Evolutionary conservation across 306 rosid species (phyloP), one percentile per base, ranked within the genome.

Genomic region (Prinsepia uniflora): DNA sequence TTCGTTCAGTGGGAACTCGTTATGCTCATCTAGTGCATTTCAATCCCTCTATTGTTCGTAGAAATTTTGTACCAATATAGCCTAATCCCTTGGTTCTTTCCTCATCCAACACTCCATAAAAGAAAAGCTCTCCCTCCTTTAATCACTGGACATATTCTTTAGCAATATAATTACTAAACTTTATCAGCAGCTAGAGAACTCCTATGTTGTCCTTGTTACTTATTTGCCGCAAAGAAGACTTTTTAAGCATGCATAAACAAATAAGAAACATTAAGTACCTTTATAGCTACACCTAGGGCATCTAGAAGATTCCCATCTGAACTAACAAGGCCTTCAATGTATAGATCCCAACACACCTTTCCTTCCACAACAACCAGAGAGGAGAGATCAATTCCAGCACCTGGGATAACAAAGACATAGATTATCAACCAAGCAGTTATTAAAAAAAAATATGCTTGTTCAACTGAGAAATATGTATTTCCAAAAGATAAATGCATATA

Each of bases 331-430:
- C 96, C 92, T 20, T 90, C 98, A 53, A 90, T 81, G 75, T 93
- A 93, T 70, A 93, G 93, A 77, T 88, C 92, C 98, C 98, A 90
- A 84, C 98, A 93, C 46, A 88, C 74, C 83, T 93, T 93, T 58
- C 98, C 93, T 55, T 86, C 93, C 53, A 84, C 85, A 18, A 90
- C 86, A 44, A 80, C 62, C 50, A 93, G 84, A 7, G 96, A 86
- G 36, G 92, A 84, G 68, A 87, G 90, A 71, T 88, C 87, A 78
- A 93, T 85, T 80, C 89, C 98, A 65, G 96, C 96, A 72, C 96
- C 98, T 88, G 80, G 72, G 57, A 72, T 68, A 43, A 54, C 50
- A 10, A 43, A 45, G 41, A 46, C 48, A 57, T 62, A 49, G n/a
- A 67, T 63, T 13, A 77, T 17, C 64, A 52, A 40, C 24, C 17